Evolutionary conservation across 2,329 filamentous ascomycete species (phyloP).

Genomic region (Aspergillus ruber): DNA sequence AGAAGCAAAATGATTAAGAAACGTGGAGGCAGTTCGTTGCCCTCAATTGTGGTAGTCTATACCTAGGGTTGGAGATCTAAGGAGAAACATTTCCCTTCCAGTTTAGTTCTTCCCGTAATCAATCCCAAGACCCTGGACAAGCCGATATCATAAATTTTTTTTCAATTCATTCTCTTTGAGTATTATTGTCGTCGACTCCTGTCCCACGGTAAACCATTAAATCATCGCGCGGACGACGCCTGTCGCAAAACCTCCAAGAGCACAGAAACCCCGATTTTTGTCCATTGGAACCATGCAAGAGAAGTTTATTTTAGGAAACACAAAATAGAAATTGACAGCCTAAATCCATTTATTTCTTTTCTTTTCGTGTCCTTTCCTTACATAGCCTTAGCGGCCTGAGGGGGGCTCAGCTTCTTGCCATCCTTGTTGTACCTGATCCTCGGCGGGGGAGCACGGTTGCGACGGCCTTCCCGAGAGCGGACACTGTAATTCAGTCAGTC

Average conservation of each 20-base stretch:
- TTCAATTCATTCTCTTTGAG: conserved; percentile 4
- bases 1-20: no score
- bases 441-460: conserved; percentile 97
- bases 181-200: conserved; percentile 11
- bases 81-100: no score
- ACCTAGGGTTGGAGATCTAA: no score
- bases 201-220: conserved; percentile 8
- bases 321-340: conserved; percentile 32
- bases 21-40: no score
- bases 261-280: conserved; percentile 14
- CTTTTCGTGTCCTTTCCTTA: conserved; percentile 27
- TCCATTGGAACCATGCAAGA: conserved; percentile 1
- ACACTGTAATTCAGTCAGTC: conserved; percentile 57
- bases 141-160: conserved; percentile 8
- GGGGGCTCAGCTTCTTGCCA: conserved; percentile 97
- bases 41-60: no score
- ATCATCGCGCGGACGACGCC: neutral
- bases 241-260: conserved; percentile 8
- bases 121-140: conserved; percentile 1
- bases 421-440: conserved; percentile 99
- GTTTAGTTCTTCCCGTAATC: no score
- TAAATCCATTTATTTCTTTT: conserved; percentile 28
- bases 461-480: conserved; percentile 90
- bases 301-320: conserved; percentile 15
- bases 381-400: conserved; percentile 63